Evolutionary conservation across 352 stramenopile genomes (phyloP), one percentile per base, ranked within the genome.

Genomic region (Blastocystis sp.): DNA sequence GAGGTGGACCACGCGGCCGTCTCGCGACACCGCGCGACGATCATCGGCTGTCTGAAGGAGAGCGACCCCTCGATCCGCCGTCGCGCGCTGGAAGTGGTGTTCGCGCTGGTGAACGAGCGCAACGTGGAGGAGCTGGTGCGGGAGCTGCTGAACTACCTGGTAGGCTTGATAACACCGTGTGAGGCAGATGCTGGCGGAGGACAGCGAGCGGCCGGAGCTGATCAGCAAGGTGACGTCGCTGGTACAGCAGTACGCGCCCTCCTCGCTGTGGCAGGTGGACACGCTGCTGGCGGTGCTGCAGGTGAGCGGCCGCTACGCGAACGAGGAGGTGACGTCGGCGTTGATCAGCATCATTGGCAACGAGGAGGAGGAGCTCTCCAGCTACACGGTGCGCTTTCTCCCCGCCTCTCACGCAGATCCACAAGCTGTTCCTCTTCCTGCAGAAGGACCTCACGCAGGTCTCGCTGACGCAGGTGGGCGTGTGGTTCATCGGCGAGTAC

Each of bases 91-190:
- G 96, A 99, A 86, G 90, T 99, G 0, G 97, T 99, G 59, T 98
- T 98, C 86, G 93, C 97, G 69, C 91, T 99, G 18, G 95, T 98
- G 36, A 98, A 98, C 88, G 89, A 91, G 49, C 90, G 93, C 71
- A 99, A 98, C 88, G 97, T 98, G 40, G 91, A 97, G 77, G 87
- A 92, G 86, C 90, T 99, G 8, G 94, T 95, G 32, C 92, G 94
- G 9, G 97, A 99, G 89, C 94, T 99, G 88, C 92, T 99, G 34
- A 99, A 99, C 90, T 99, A 99, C 88, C 90, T 99, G 0, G 94
- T 99, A 67, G 11, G n/a, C 32, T 9, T 53, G 9, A 14, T 0
- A 92, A 14, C 18, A 40, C 14, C 7, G 4, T 78, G 24, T 18
- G 21, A 40, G 7, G 11, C 57, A 78, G 67, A 78, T 42, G 0